A percentile compares a stretch with the other conserved stretches of the same genome.
Evolutionary conservation across 2,329 filamentous ascomycete species (phyloP).

Genomic region (Pyricularia sp.): DNA sequence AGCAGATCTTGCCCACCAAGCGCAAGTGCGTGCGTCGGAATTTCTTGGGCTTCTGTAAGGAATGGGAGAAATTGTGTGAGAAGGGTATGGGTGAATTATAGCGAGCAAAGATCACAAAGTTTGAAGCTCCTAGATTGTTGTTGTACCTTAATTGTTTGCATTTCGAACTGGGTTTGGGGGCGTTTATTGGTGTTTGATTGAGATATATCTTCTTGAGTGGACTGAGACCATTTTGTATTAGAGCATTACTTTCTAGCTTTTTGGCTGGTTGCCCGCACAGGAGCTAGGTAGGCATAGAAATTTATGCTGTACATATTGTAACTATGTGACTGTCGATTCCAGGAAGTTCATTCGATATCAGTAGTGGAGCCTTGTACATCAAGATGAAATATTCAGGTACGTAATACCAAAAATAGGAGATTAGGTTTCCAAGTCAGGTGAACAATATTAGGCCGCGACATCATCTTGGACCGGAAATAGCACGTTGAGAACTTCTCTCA

Average conservation of each 20-base stretch:
- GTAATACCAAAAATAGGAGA: too few species aligned
- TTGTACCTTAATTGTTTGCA: neutral
- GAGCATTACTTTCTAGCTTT: neutral
- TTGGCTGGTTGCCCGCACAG: neutral
- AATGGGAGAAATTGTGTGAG: slow-evolving; percentile 20
- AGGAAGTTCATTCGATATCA: too few species aligned
- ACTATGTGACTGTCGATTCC: too few species aligned
- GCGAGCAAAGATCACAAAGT: neutral
- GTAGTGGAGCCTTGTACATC: too few species aligned
- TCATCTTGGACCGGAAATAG: too few species aligned
- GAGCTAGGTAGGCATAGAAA: neutral
- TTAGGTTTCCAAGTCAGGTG: too few species aligned
- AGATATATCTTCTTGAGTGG: neutral
- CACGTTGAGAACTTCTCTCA: neutral
- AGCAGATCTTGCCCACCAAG: slow-evolving; percentile 14
- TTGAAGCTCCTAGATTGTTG: neutral
- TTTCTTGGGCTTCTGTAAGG: slow-evolving; percentile 33
- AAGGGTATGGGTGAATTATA: slow-evolving; percentile 10
- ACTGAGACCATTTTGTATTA: neutral
- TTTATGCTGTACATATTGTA: too few species aligned
- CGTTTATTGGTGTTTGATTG: neutral
- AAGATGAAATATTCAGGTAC: too few species aligned
- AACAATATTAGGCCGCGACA: too few species aligned
- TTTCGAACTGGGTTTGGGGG: neutral
- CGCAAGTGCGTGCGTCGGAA: slow-evolving; percentile 24